Base-by-base conservation (phyloP, 306 rosid species). In the Gynostemma pentaphyllum region DNA sequence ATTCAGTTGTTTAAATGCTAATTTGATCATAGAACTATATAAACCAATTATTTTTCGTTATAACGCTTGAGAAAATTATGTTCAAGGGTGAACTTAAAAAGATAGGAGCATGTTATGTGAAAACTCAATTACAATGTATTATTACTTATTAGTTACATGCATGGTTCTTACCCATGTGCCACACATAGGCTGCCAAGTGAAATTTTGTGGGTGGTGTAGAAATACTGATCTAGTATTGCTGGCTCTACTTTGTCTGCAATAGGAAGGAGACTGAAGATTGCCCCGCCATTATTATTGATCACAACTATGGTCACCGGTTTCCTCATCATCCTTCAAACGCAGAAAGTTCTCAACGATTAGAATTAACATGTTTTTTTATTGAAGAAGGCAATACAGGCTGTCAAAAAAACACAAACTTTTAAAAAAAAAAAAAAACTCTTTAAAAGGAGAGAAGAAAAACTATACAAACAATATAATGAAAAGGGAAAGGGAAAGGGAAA, bases 271-370 rank as follows among this genome's bases (percentile, higher is more conserved):
- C 98, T 83, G 82, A 91, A 91, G 74, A 91, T 91, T 66, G 83
- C 98, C 75, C 98, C 98, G 68, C 98, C 98, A 28, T 77, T 96
- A 75, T 91, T 91, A 75, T 91, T 91, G 68, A 83, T 69, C 69
- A 88, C 89, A 49, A 91, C 68, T 62, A 91, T 72, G 5, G 92
- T 88, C 86, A 91, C 83, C 57, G 98, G 95, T 79, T 85, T 91
- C 83, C 98, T 83, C 68, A 70, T 56, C 39, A 68, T 70, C 89
- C 98, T 91, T 67, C 73, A 82, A 60, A 50, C 54, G 68, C 51
- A 54, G 53, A 40, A 50, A 56, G 65, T 47, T 26, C 34, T 52
- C 19, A 21, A 51, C 15, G 18, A 27, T 64, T 19, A 57, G 64
- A 44, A 54, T n/a, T 19, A 29, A 15, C 12, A 5, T 7, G 5